Base-by-base conservation (phyloP, 2,329 filamentous ascomycete species). In the Botrytis porri region DNA sequence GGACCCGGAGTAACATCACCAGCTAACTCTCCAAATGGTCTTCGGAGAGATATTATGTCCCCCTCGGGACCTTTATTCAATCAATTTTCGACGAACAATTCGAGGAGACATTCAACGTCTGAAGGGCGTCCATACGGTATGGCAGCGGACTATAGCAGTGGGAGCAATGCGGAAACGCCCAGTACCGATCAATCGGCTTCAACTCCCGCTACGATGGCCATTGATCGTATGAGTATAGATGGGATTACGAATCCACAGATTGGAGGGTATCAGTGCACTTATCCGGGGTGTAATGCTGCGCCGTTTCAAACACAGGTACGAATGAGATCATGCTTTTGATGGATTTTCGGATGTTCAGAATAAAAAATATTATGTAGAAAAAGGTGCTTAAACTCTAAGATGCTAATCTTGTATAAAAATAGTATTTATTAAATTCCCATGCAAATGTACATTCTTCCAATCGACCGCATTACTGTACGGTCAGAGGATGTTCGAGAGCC, bases 351-450 rank as follows among this genome's bases (percentile, higher is more conserved):
- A 57, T 57, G 51, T 57, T 57, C n/a, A 29, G 18, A 4, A 29
- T 29, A 54, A 54, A 54, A 25, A 32, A 45, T n/a, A 7, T 7
- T n/a, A n/a, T 7, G 6, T 65, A 8, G 1, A 64, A 45, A 9
- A 18, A 43, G 37, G 25, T 12, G 8, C 25, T 20, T 16, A 10
- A 41, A 12, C 37, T 20, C 6, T 9, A 57, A 69, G 18, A 37
- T 41, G 51, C 22, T 70, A 41, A 70, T 77, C 14, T 57, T 14
- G 72, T 75, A 74, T 71, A n/a, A 4, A 9, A 54, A 51, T 84
- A 89, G 77, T 89, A 89, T 82, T 85, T 95, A 16, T 84, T 95
- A 35, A 95, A 94, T 81, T 95, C 93, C 0, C 93, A 95, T 79
- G 89, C 90, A 70, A 92, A 92, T 75, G 90, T 92, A 6, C 90